Percentiles rank a stretch among this genome's conserved stretches.
These are phyloP conservation scores for Larix kaempferi DNA, from an alignment of 75 land plant genomes.

Conservation along the genomic window DNA sequence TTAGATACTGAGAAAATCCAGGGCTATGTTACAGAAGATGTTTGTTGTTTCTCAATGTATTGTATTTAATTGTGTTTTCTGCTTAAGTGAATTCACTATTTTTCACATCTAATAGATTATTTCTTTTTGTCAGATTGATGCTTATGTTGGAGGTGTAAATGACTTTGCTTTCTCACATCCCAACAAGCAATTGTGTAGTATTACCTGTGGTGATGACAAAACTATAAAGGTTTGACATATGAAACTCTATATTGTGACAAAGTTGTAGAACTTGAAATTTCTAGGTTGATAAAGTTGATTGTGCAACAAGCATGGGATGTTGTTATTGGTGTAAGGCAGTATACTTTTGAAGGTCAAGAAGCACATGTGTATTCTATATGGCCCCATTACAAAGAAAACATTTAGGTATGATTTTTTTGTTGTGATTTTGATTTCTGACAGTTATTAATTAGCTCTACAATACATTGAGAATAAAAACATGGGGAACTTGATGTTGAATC, in stretches of 20 bases:
- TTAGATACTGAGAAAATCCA: conserved; percentile 1
- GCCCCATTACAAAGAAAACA: too few relatives aligned
- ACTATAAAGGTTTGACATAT: conserved; percentile 61
- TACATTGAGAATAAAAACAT: too few relatives aligned
- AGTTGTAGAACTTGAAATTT: background rate
- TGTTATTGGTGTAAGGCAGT: too few relatives aligned
- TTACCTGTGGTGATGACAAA: conserved; percentile 96
- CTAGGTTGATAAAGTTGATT: background rate
- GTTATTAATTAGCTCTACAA: too few relatives aligned
- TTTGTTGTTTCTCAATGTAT: background rate
- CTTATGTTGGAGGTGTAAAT: conserved; percentile 89
- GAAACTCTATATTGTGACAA: background rate
- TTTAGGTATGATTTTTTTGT: too few relatives aligned
- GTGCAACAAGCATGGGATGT: too few relatives aligned
- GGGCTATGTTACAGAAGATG: background rate
- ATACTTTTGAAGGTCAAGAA: too few relatives aligned
- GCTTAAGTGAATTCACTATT: background rate
- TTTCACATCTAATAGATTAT: background rate
- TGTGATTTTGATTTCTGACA: too few relatives aligned
- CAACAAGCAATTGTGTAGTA: conserved; percentile 76
- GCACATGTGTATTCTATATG: too few relatives aligned
- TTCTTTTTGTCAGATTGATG: conserved; percentile 62
- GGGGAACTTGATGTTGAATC: too few relatives aligned
- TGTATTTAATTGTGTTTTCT: background rate
- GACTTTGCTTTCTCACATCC: conserved; percentile 86